Percentiles rank a stretch among this genome's conserved stretches.
phyloP scores from a whole-genome alignment of 1,284 basidiomycete species.

The Tylopilus orsonianus region DNA sequence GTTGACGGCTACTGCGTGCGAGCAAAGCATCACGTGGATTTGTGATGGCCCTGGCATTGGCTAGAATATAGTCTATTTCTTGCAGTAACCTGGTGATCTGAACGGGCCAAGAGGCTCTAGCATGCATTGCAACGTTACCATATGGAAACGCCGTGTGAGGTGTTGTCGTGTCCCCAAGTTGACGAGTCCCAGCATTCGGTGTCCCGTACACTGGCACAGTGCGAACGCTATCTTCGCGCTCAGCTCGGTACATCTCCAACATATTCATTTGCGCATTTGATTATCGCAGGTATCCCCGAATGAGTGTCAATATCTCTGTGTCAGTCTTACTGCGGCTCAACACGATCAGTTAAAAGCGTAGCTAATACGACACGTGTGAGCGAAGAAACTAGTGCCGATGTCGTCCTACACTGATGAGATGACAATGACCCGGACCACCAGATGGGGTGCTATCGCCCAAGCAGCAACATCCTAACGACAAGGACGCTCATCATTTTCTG shows the following conservation, averaged over 20 bases:
- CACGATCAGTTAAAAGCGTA: constrained; percentile 4
- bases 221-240: constrained; percentile 3
- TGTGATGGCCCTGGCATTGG: not conserved
- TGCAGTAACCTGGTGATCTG: not conserved
- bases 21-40: not conserved
- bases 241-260: constrained; percentile 1
- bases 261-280: constrained; percentile 1
- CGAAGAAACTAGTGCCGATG: no score
- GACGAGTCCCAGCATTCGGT: constrained; percentile 1
- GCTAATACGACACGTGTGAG: not conserved
- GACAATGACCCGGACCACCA: no score
- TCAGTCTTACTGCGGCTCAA: constrained; percentile 17
- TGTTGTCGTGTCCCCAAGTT: no score
- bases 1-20: not conserved
- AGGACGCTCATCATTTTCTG: not conserved
- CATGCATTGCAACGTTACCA: not conserved
- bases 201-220: constrained; percentile 10
- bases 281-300: not conserved
- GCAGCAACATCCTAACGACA: no score
- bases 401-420: no score
- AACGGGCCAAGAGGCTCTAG: not conserved
- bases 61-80: not conserved
- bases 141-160: no score
- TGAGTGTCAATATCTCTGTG: constrained; percentile 13
- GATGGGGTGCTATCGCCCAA: no score